Base-by-base conservation (phyloP, 371 early-diverging fungal species). In the Mucor lusitanicus region DNA sequence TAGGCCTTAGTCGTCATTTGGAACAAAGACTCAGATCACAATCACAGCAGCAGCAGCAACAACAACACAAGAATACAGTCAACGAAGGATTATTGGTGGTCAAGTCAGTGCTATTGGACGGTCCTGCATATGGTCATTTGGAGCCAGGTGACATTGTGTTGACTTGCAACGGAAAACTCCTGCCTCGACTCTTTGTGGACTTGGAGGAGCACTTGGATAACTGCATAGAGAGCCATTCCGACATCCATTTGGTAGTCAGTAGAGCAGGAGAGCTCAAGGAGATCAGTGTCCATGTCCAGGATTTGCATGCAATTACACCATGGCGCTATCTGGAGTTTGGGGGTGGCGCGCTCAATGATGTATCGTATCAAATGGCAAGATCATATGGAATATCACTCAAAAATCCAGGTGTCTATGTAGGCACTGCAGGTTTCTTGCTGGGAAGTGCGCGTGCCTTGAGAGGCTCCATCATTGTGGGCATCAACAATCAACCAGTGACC, bases 301-400 rank as follows among this genome's bases (percentile, higher is more conserved):
- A 96, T 71, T 74, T 97, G 61, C 92, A 95, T 70, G 59, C 77
- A 2, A 83, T 91, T 54, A 91, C 92, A 30, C 94, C 95, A 1
- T 74, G 82, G 69, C 75, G 83, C 8, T 91, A 83, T 59, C 72
- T 97, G 17, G 94, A 96, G 71, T 82, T 96, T 33, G 97, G 97
- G 53, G 98, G 96, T 40, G 90, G 88, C 15, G 85, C 90, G 23
- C 77, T 95, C 37, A 91, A 95, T 75, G 88, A 94, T 63, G 71
- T 96, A 6, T 91, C 92, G 19, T 96, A 94, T 74, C 95, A 95
- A 76, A 84, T 95, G 44, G 96, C 96, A 0, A 85, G 90, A 54
- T 85, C 87, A 6, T 93, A 89, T 71, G 86, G 86, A 35, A 85
- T 92, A 23, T 83, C 85, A 19, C 79, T 92, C 17, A 89, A 93